phyloP scores from a whole-genome alignment of 768 basidiomycete species.

The Zangia roseola region DNA sequence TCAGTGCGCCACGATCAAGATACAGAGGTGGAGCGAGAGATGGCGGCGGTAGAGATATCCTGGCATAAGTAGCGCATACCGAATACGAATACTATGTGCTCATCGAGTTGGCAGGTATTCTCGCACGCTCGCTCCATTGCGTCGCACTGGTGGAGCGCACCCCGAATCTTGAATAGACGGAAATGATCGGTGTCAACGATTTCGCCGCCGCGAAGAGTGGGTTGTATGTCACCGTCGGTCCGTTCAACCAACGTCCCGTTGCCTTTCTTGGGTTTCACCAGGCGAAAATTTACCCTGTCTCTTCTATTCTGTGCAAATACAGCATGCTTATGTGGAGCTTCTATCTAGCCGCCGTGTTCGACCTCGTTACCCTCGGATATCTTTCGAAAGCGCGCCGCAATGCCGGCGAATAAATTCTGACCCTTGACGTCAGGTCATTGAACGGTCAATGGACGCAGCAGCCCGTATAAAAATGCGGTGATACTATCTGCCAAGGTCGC shows the following conservation, averaged over 20 bases:
- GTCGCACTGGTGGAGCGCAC: slow-evolving; percentile 4
- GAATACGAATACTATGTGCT: not conserved
- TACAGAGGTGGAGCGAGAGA: slow-evolving; percentile 6
- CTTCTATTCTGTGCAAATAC: slow-evolving; percentile 3
- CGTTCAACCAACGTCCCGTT: not conserved
- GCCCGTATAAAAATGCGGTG: slow-evolving; percentile 24
- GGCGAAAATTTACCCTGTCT: no score
- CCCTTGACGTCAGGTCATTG: slow-evolving; percentile 33
- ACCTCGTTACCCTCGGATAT: slow-evolving; percentile 7
- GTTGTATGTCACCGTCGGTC: not conserved
- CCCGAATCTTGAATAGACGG: slow-evolving; percentile 12
- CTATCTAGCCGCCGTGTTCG: slow-evolving; percentile 3
- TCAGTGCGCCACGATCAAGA: not conserved
- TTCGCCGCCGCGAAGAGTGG: slow-evolving; percentile 9
- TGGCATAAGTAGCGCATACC: slow-evolving; percentile 12
- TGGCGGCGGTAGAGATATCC: not conserved
- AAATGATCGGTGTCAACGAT: slow-evolving; percentile 17
- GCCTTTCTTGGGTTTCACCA: no score
- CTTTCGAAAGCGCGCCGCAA: not conserved
- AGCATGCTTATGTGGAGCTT: slow-evolving; percentile 7
- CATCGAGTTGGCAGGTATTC: not conserved
- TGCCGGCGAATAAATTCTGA: slow-evolving; percentile 1
- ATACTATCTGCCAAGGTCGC: not conserved
- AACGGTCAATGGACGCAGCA: not conserved
- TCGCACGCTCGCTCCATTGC: slow-evolving; percentile 19